phyloP scores from a whole-genome alignment of 371 early-diverging fungal genomes.

The Syncephalastrum racemosum region DNA sequence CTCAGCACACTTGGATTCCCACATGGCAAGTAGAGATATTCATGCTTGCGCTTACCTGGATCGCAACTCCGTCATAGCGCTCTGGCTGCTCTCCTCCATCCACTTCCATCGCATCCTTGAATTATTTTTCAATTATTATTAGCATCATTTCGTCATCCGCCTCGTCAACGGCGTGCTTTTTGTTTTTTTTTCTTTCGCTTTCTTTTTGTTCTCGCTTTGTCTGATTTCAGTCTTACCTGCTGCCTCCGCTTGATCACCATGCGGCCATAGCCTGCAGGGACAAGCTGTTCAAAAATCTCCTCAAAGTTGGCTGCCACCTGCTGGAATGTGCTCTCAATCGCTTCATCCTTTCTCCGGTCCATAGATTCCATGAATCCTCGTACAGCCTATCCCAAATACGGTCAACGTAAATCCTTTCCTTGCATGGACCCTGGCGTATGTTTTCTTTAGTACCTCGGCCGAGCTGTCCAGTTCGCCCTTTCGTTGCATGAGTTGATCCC shows the following conservation, averaged over 20 bases:
- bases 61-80: conserved; percentile 90
- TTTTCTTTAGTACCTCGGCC: conserved; percentile 47
- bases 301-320: conserved; percentile 88
- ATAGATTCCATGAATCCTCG: conserved; percentile 82
- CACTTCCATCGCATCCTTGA: conserved; percentile 45
- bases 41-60: conserved; percentile 59
- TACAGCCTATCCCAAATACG: conserved; percentile 59
- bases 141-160: conserved; percentile 1
- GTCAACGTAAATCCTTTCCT: conserved; percentile 3
- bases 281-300: conserved; percentile 88
- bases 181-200: neutral
- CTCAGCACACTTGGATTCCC: neutral
- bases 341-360: conserved; percentile 96
- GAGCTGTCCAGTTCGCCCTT: conserved; percentile 88
- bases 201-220: neutral
- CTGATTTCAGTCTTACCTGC: conserved; percentile 45
- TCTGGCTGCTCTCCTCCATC: conserved; percentile 53
- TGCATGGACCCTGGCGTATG: neutral
- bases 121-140: conserved; percentile 3
- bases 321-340: conserved; percentile 94
- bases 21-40: neutral
- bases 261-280: conserved; percentile 86
- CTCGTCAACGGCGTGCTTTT: conserved; percentile 4
- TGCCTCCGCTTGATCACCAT: conserved; percentile 80
- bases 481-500: conserved; percentile 76